phyloP scores from a whole-genome alignment of 1,284 basidiomycete species.

The Ustanciosporium gigantosporum region DNA sequence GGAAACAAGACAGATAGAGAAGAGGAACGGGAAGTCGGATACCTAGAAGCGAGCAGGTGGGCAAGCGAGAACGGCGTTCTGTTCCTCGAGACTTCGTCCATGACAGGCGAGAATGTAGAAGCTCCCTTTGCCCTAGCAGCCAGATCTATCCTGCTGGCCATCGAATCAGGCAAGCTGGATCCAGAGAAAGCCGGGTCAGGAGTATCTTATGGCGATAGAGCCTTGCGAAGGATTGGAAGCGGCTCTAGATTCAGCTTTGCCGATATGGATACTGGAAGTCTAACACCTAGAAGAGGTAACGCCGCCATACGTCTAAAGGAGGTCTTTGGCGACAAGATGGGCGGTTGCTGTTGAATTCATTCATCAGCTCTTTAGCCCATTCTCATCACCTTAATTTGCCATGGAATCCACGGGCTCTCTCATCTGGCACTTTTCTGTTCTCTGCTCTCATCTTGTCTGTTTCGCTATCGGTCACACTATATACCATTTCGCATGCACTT shows the following conservation, averaged over 20 bases:
- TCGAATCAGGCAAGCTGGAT: conserved; percentile 87
- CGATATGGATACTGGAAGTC: conserved; percentile 33
- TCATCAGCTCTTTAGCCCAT: too few species aligned
- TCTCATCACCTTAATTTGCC: too few species aligned
- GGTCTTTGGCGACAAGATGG: conserved; percentile 23
- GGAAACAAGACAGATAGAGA: conserved; percentile 91
- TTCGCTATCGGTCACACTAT: too few species aligned
- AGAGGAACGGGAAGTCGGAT: conserved; percentile 90
- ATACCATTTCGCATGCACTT: too few species aligned
- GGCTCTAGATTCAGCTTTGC: conserved; percentile 43
- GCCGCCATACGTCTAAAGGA: conserved; percentile 32
- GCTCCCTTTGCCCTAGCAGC: conserved; percentile 89
- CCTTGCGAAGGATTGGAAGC: conserved; percentile 65
- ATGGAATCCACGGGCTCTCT: too few species aligned
- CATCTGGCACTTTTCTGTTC: too few species aligned
- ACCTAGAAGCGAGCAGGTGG: conserved; percentile 89
- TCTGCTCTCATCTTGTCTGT: too few species aligned
- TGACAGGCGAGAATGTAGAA: conserved; percentile 90
- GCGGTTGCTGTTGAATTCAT: conserved; percentile 41
- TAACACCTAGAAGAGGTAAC: conserved; percentile 7
- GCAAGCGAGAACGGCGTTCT: conserved; percentile 79
- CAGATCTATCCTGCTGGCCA: conserved; percentile 85
- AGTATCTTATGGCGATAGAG: conserved; percentile 90
- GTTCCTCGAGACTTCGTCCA: conserved; percentile 88
- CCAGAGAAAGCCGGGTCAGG: conserved; percentile 91